These are phyloP conservation scores for Botryotinia globosa DNA, from an alignment of 2,329 filamentous ascomycete species.

Conservation along the genomic window DNA sequence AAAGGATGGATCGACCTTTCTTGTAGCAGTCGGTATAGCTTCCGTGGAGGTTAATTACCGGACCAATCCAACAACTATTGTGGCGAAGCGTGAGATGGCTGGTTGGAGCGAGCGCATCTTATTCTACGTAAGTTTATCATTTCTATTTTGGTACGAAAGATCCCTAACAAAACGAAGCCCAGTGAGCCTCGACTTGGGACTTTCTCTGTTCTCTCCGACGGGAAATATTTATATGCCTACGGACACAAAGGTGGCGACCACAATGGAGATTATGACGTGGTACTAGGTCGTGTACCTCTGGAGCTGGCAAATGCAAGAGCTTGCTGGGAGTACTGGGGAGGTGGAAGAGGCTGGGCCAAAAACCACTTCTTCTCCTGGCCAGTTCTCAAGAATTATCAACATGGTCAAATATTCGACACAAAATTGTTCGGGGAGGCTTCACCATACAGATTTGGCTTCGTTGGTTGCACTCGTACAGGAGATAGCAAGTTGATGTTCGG, in stretches of 20 bases:
- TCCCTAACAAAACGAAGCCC: constrained; percentile 11
- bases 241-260: constrained; percentile 22
- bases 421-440: constrained; percentile 26
- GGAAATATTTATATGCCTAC: constrained; percentile 25
- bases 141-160: too few species aligned
- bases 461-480: constrained; percentile 25
- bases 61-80: constrained; percentile 7
- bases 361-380: constrained; percentile 14
- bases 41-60: constrained; percentile 16
- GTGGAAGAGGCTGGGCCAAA: constrained; percentile 19
- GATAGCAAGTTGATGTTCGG: constrained; percentile 27
- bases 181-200: constrained; percentile 26
- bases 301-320: background rate
- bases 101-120: constrained; percentile 9
- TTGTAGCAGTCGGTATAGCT: constrained; percentile 15
- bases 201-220: constrained; percentile 22
- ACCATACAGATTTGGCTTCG: constrained; percentile 23
- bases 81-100: constrained; percentile 10
- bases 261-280: constrained; percentile 26
- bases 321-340: constrained; percentile 24
- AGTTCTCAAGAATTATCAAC: constrained; percentile 24
- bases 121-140: constrained; percentile 4
- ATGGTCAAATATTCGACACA: constrained; percentile 29
- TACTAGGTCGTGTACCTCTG: constrained; percentile 23
- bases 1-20: constrained; percentile 14